These are phyloP conservation scores for Papiliotrema fonsecae DNA, from an alignment of 1,284 basidiomycete genomes.

Conservation along the genomic window DNA sequence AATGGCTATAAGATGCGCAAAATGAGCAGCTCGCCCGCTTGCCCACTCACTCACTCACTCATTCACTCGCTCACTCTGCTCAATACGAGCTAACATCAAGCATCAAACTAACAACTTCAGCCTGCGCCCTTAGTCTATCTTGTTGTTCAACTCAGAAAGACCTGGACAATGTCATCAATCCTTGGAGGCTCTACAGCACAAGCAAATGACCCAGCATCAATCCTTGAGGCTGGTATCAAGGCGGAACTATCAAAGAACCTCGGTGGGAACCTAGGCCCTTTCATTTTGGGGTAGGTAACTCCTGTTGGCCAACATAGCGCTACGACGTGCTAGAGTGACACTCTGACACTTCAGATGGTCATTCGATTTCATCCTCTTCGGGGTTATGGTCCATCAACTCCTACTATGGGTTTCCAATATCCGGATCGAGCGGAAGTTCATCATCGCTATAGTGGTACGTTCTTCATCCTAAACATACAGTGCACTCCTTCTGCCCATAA, in stretches of 20 bases:
- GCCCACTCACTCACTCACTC: no score
- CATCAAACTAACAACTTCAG: no score
- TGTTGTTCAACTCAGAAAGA: background rate
- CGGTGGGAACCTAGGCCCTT: background rate
- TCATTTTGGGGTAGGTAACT: conserved; percentile 3
- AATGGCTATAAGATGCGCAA: no score
- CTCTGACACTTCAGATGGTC: background rate
- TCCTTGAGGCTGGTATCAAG: background rate
- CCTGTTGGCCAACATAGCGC: background rate
- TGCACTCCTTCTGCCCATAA: background rate
- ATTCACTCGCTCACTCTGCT: no score
- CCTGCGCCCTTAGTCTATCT: background rate
- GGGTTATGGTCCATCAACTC: background rate
- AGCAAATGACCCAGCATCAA: background rate
- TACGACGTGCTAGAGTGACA: background rate
- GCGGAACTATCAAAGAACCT: background rate
- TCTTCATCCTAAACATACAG: no score
- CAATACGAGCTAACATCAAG: no score
- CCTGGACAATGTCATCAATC: no score
- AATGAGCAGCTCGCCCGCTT: no score
- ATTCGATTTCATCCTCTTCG: background rate
- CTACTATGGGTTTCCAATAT: background rate
- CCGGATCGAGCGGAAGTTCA: background rate
- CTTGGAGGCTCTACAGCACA: no score
- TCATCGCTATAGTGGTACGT: background rate